Evolutionary conservation across 805 yeast genomes (phyloP).

Genomic region (Zygoascus biomembranicola): DNA sequence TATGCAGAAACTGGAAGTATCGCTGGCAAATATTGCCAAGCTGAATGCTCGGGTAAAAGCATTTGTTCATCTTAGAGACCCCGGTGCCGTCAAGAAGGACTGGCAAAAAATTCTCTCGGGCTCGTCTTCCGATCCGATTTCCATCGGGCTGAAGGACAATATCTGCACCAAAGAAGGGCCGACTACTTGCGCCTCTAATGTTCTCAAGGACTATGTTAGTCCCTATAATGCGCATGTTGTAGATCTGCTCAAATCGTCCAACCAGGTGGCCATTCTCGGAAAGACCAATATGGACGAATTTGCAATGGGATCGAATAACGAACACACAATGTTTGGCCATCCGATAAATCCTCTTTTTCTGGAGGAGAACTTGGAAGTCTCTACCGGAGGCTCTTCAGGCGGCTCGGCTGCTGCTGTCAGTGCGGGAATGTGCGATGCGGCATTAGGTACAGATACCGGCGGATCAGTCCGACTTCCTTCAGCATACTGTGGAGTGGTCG

Average conservation of each 20-base stretch:
- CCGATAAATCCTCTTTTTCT: constrained; percentile 37
- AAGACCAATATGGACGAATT: constrained; percentile 93
- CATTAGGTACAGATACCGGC: constrained; percentile 95
- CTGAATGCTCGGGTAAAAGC: constrained; percentile 25
- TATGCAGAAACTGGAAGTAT: constrained; percentile 11
- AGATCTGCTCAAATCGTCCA: constrained; percentile 41
- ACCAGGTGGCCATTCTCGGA: constrained; percentile 47
- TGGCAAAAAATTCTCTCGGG: constrained; percentile 16
- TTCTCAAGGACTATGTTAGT: constrained; percentile 49
- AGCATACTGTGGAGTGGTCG: constrained; percentile 71
- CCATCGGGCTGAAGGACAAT: constrained; percentile 68
- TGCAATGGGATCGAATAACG: constrained; percentile 74
- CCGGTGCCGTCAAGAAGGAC: constrained; percentile 8
- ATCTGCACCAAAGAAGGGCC: constrained; percentile 56
- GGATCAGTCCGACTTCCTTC: constrained; percentile 94
- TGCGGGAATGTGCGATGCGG: constrained; percentile 56
- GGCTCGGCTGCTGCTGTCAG: constrained; percentile 94
- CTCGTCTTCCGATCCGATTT: constrained; percentile 7
- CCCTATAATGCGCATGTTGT: constrained; percentile 81
- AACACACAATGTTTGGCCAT: constrained; percentile 27
- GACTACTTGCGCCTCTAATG: constrained; percentile 73
- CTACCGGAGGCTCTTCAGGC: constrained; percentile 91
- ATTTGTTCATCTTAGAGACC: constrained; percentile 19
- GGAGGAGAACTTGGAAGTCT: constrained; percentile 25
- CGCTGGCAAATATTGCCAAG: constrained; percentile 20